Base-by-base conservation (phyloP, 1,284 basidiomycete species). In the Microbotryum silenes-acaulis region DNA sequence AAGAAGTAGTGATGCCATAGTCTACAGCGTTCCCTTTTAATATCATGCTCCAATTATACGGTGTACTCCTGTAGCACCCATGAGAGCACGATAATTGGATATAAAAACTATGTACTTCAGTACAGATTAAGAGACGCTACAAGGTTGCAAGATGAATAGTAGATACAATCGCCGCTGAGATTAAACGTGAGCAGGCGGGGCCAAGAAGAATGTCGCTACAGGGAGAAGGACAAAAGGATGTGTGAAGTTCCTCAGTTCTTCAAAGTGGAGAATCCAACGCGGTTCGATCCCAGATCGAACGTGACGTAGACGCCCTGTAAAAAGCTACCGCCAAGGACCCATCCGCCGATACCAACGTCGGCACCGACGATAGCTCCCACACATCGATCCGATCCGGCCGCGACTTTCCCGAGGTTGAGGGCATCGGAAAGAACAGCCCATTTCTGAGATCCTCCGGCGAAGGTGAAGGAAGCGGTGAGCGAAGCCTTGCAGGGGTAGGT, bases 311-410 rank as follows among this genome's bases (percentile, higher is more conserved):
- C 70, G 33, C 65, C 60, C 61, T 71, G 62, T 20, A 74, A 59
- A 65, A 72, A 76, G 18, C 58, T 60, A 42, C 78, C 77, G 53
- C 77, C 78, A 12, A 77, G 64, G 54, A 79, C 73, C 74, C 75
- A 77, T 3, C 59, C 74, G 61, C 71, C 67, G 51, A 76, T 54
- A 25, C 75, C 75, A 9, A 75, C 57, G 59, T 71, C 72, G 51
- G 68, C 60, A 21, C 74, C 75, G 29, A 72, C 72, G 29, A 78
- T 62, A 4, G 60, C 52, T 16, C 72, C 72, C 12, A 74, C 66
- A 47, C 70, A 72, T 20, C 59, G 54, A 2, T 53, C 53, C 16
- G 59, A 61, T 12, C 63, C 62, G 23, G 51, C 31, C 12, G 45
- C 23, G 6, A 63, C 62, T 16, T 54, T 47, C 20, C 71, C 71